Percentiles rank a stretch among this genome's conserved stretches.
phyloP scores from a whole-genome alignment of 1,139 yeast species.

The Scheffersomyces stambukii region DNA sequence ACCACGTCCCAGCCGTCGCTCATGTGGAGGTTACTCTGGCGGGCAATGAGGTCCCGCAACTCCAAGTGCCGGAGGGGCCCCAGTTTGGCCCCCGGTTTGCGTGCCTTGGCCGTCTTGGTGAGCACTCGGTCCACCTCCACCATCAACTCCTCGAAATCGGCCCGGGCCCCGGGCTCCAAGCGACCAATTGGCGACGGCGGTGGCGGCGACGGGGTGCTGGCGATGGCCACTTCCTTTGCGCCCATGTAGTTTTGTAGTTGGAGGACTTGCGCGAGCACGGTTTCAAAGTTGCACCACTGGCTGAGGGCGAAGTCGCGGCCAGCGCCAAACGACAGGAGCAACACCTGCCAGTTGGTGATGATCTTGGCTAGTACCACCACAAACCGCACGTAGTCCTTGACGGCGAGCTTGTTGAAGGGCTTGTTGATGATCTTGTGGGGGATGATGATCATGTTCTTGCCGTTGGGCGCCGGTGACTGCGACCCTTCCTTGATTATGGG shows the following conservation, averaged over 20 bases:
- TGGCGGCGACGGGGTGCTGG: background rate
- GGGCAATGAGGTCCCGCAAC: conserved; percentile 19
- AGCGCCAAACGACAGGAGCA: conserved; percentile 18
- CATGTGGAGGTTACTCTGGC: conserved; percentile 26
- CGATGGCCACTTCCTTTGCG: background rate
- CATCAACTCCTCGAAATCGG: conserved; percentile 14
- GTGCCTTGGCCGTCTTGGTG: conserved; percentile 8
- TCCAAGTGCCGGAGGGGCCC: conserved; percentile 19
- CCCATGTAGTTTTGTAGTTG: conserved; percentile 5
- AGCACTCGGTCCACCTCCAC: conserved; percentile 27
- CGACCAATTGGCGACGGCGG: background rate
- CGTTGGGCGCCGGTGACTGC: conserved; percentile 6
- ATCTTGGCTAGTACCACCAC: conserved; percentile 36
- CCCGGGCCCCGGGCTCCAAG: background rate
- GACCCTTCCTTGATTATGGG: conserved; percentile 9
- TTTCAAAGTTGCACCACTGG: conserved; percentile 12
- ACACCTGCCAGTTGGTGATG: conserved; percentile 30
- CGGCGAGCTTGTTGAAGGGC: conserved; percentile 37
- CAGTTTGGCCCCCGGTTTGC: conserved; percentile 8
- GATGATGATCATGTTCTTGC: conserved; percentile 21
- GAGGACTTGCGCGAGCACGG: conserved; percentile 5
- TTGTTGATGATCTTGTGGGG: conserved; percentile 43
- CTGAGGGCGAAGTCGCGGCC: background rate
- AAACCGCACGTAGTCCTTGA: conserved; percentile 37
- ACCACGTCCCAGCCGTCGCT: conserved; percentile 40